Percentiles rank a stretch among this genome's conserved stretches.
Conservation (phyloP, 495 filamentous ascomycete genomes). For the Copromyces sp. region DNA sequence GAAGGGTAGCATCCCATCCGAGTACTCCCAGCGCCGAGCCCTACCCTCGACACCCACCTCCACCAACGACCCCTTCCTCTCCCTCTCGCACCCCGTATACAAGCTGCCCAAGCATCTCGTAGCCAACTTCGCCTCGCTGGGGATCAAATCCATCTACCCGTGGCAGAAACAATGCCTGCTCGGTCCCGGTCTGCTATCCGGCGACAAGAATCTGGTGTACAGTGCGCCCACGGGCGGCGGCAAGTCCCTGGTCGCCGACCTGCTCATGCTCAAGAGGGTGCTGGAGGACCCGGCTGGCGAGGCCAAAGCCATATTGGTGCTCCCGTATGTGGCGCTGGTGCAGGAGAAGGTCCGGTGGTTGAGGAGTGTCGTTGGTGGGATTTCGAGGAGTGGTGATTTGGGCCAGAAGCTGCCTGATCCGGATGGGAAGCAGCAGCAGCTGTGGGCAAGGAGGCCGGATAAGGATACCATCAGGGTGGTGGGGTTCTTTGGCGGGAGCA, state of each 20-base stretch:
- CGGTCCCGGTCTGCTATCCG: slow-evolving; percentile 53
- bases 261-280: slow-evolving; percentile 64
- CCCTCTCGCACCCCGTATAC: slow-evolving; percentile 54
- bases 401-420: slow-evolving; percentile 9
- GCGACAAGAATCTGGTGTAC: slow-evolving; percentile 65
- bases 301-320: slow-evolving; percentile 64
- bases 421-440: slow-evolving; percentile 7
- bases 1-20: slow-evolving; percentile 13
- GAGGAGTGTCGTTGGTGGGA: slow-evolving; percentile 54
- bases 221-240: slow-evolving; percentile 79
- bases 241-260: slow-evolving; percentile 68
- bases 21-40: slow-evolving; percentile 38
- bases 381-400: slow-evolving; percentile 36
- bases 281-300: slow-evolving; percentile 44
- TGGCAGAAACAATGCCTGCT: slow-evolving; percentile 78
- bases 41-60: slow-evolving; percentile 39
- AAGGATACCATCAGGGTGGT: slow-evolving; percentile 49
- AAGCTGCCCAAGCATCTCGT: slow-evolving; percentile 51
- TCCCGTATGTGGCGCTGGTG: slow-evolving; percentile 75
- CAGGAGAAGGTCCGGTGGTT: slow-evolving; percentile 78
- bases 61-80: slow-evolving; percentile 49
- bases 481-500: slow-evolving; percentile 68
- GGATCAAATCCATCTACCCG: slow-evolving; percentile 62
- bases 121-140: slow-evolving; percentile 51
- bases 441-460: slow-evolving; percentile 35